Conservation (phyloP, 768 basidiomycete genomes). For the Leccinum broughii region DNA sequence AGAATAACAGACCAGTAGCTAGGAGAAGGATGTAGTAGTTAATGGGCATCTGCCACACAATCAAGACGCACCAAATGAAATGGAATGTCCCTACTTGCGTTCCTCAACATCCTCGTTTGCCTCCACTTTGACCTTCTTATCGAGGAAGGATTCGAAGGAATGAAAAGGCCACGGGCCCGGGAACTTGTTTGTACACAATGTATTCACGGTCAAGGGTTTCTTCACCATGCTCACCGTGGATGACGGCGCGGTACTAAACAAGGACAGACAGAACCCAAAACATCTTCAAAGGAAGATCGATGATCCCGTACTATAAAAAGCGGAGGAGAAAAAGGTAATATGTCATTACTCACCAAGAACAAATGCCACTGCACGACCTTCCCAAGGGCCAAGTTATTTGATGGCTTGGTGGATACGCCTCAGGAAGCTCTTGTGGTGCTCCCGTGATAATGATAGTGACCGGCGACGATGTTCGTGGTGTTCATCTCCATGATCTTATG, state of each 20-base stretch:
- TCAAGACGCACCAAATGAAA: background rate
- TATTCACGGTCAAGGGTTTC: slow-evolving; percentile 41
- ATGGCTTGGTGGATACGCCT: slow-evolving; percentile 55
- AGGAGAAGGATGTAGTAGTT: background rate
- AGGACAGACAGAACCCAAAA: slow-evolving; percentile 71
- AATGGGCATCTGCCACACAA: slow-evolving; percentile 1
- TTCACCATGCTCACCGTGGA: slow-evolving; percentile 47
- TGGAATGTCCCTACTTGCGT: background rate
- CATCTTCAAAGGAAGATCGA: slow-evolving; percentile 81
- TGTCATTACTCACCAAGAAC: slow-evolving; percentile 60
- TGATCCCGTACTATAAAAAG: slow-evolving; percentile 15
- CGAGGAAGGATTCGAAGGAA: slow-evolving; percentile 55
- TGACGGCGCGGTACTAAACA: slow-evolving; percentile 37
- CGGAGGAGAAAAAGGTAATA: background rate
- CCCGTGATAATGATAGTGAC: slow-evolving; percentile 5
- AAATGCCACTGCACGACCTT: slow-evolving; percentile 79
- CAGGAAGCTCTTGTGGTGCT: slow-evolving; percentile 46
- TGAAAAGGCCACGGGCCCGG: slow-evolving; percentile 42
- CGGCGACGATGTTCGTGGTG: slow-evolving; percentile 4
- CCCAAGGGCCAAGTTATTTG: slow-evolving; percentile 78
- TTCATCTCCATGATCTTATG: background rate
- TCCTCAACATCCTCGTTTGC: slow-evolving; percentile 11
- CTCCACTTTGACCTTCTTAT: slow-evolving; percentile 47
- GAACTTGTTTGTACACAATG: slow-evolving; percentile 46
- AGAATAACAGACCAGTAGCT: slow-evolving; percentile 11